These are phyloP conservation scores for Cryptococcus maquisensis DNA, from an alignment of 1,284 basidiomycete species.

Conservation along the genomic window DNA sequence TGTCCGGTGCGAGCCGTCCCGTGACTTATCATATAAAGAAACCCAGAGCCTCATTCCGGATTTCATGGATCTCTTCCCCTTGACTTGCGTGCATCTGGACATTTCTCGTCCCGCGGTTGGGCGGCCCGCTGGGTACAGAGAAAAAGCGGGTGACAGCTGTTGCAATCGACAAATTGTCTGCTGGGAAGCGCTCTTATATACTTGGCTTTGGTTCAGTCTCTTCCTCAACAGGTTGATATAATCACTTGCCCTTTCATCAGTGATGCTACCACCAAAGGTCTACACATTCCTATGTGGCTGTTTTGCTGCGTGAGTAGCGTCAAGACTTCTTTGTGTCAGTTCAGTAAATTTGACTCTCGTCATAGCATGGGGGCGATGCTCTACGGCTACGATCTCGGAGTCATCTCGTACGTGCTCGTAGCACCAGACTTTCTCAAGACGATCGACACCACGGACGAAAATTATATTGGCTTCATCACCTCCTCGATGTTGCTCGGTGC, in stretches of 20 bases:
- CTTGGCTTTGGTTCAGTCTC: neutral
- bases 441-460: conserved; percentile 38
- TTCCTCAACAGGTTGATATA: neutral
- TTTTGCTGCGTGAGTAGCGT: conserved; percentile 53
- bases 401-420: conserved; percentile 50
- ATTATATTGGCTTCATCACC: conserved; percentile 51
- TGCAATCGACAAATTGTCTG: too few species aligned
- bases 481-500: conserved; percentile 46
- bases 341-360: neutral
- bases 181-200: too few species aligned
- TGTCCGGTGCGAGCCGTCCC: neutral
- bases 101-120: too few species aligned
- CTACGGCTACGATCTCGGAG: conserved; percentile 51
- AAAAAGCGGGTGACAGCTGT: neutral
- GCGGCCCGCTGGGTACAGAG: neutral
- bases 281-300: conserved; percentile 63
- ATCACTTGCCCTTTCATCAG: conserved; percentile 6
- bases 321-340: conserved; percentile 24
- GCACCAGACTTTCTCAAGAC: conserved; percentile 47
- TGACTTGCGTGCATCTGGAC: too few species aligned
- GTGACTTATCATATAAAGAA: neutral
- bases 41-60: too few species aligned
- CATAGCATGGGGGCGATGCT: conserved; percentile 32
- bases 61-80: too few species aligned
- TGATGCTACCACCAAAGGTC: conserved; percentile 44